Base-by-base conservation (phyloP, 768 basidiomycete genomes). In the Mycena filopes region DNA sequence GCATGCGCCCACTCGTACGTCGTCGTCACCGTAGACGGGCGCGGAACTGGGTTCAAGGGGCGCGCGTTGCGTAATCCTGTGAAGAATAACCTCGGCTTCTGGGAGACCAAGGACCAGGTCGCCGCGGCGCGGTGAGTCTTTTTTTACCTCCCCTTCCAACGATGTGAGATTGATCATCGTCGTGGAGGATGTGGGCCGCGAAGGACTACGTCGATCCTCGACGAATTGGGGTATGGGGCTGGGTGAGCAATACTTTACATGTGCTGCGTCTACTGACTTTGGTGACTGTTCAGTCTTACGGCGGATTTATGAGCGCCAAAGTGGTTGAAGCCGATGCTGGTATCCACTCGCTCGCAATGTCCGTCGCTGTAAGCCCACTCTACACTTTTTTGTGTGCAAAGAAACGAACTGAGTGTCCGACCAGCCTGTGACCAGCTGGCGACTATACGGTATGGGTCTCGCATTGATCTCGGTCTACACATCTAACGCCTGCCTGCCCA, bases 161-260 rank as follows among this genome's bases (percentile, higher is more conserved):
- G 11, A 9, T 23, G 28, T 48, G n/a, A 25, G 51, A 28, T 29
- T 31, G 41, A 65, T 45, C 55, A 29, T 25, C n/a, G n/a, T n/a
- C 13, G n/a, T 59, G 15, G 63, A 93, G 93, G 59, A 79, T 89
- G 49, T 98, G 95, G 93, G 93, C 91, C 3, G 83, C 88, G 68
- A 94, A 92, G 77, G 82, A 86, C 18, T 99, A 98, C 74, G 92
- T 99, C 2, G 98, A 99, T 75, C 82, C 87, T 41, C 88, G 86
- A 75, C 83, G 95, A 47, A 93, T 99, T 49, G 98, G 97, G 0
- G 91, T 99, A 54, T 98, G 96, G 96, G 98, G 98, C 45, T 99
- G 98, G 97, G 94, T 95, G 66, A 74, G 92, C 80, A 15, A 7
- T 51, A 11, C 58, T 41, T 50, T 65, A 56, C 28, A 38, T 63